Evolutionary conservation across 2,329 filamentous ascomycete species (phyloP).

Genomic region (Cordyceps farinosa): DNA sequence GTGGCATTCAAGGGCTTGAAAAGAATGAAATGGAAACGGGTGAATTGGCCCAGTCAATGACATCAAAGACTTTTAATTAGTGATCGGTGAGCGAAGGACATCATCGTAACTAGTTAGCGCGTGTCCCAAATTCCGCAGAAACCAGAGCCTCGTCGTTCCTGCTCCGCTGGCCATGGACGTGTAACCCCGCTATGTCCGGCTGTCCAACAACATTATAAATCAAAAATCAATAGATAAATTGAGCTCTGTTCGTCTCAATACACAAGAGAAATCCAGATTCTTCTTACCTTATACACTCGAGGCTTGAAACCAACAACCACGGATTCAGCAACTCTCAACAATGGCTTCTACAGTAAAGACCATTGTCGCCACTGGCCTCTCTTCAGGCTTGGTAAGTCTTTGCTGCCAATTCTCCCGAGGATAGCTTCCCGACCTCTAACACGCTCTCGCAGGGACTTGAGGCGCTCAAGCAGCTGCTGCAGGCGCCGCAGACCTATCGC

Average conservation of each 20-base stretch:
- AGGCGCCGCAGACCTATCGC: slow-evolving; percentile 42
- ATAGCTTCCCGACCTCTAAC: neutral
- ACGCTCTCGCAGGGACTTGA: slow-evolving; percentile 44
- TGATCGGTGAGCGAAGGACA: neutral
- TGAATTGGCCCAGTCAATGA: neutral
- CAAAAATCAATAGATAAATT: neutral
- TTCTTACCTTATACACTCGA: too few relatives aligned
- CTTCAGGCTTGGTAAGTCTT: slow-evolving; percentile 45
- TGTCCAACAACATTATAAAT: neutral
- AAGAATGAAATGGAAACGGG: neutral
- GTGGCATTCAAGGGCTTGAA: too few relatives aligned
- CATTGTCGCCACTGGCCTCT: slow-evolving; percentile 47
- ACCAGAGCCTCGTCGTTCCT: neutral
- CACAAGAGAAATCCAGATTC: neutral
- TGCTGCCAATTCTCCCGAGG: neutral
- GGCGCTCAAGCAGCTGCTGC: slow-evolving; percentile 48
- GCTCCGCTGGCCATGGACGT: neutral
- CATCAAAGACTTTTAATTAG: neutral
- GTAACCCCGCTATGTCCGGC: slow-evolving; percentile 11
- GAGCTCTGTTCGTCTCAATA: neutral
- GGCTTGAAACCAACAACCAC: neutral
- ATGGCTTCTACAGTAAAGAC: slow-evolving; percentile 37
- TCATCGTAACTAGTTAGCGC: neutral
- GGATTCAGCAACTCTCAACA: neutral
- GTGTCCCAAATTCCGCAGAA: neutral